Conservation (phyloP, 352 stramenopile species). For the Globisporangium apiculatum region DNA sequence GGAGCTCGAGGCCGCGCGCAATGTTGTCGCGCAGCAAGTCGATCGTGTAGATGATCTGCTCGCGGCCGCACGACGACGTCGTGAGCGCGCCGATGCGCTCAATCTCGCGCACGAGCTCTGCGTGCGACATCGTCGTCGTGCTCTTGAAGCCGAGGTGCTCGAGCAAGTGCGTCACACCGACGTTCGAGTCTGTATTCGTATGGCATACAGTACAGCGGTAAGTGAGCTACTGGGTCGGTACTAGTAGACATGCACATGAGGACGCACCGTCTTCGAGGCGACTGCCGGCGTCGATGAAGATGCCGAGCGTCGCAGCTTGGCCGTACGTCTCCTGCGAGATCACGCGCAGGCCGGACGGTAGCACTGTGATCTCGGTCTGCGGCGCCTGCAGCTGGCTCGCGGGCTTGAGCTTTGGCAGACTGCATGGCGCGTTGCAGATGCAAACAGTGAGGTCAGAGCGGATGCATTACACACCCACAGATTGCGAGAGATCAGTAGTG, state of each 20-base stretch:
- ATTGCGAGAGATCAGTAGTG: not conserved
- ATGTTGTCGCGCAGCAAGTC: slow-evolving; percentile 95
- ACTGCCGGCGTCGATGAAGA: slow-evolving; percentile 91
- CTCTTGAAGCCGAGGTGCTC: slow-evolving; percentile 95
- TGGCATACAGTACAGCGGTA: not conserved
- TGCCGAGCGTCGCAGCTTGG: slow-evolving; percentile 91
- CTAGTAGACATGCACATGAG: no score
- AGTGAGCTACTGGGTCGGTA: not conserved
- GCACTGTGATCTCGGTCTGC: slow-evolving; percentile 88
- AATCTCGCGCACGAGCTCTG: slow-evolving; percentile 85
- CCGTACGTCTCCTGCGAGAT: slow-evolving; percentile 96
- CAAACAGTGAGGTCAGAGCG: not conserved
- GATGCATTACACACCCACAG: not conserved
- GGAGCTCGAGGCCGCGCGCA: slow-evolving; percentile 82
- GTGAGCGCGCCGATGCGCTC: slow-evolving; percentile 91
- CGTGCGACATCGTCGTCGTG: slow-evolving; percentile 76
- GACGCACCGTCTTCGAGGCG: slow-evolving; percentile 58
- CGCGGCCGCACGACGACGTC: slow-evolving; percentile 87
- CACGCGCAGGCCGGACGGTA: slow-evolving; percentile 93
- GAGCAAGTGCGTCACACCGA: slow-evolving; percentile 91
- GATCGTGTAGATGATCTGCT: slow-evolving; percentile 97
- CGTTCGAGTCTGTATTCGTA: slow-evolving; percentile 31
- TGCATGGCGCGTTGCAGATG: slow-evolving; percentile 7
- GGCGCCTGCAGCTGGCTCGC: slow-evolving; percentile 80
- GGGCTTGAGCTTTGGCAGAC: slow-evolving; percentile 75